These are phyloP conservation scores for Stachybotrys elegans DNA, from an alignment of 2,329 filamentous ascomycete species.

Conservation along the genomic window DNA sequence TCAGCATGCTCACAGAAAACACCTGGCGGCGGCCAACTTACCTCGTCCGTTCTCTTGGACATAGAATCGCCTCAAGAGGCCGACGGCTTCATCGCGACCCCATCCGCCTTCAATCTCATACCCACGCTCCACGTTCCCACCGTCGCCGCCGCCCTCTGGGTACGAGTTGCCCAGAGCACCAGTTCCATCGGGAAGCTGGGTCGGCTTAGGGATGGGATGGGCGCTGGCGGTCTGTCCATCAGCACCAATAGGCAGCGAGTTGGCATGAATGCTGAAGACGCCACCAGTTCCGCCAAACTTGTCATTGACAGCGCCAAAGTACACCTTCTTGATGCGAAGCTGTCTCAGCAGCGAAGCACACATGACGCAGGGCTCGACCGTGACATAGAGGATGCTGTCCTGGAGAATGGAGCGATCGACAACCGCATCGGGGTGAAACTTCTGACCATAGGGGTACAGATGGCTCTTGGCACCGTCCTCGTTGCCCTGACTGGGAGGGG, in stretches of 20 bases:
- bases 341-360: conserved; percentile 90
- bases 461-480: conserved; percentile 51
- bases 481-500: conserved; percentile 37
- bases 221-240: conserved; percentile 35
- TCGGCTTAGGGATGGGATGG: conserved; percentile 29
- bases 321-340: conserved; percentile 81
- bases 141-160: conserved; percentile 41
- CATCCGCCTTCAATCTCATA: conserved; percentile 84
- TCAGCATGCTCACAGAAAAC: conserved; percentile 12
- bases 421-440: conserved; percentile 46
- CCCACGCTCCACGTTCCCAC: conserved; percentile 68
- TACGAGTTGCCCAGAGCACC: conserved; percentile 31
- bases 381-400: conserved; percentile 82
- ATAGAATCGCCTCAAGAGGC: conserved; percentile 88
- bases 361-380: conserved; percentile 98
- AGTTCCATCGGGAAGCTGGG: conserved; percentile 30
- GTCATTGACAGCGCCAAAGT: conserved; percentile 93
- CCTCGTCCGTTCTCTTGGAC: conserved; percentile 96
- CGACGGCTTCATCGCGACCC: conserved; percentile 88
- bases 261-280: conserved; percentile 78
- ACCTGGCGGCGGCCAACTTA: conserved; percentile 29
- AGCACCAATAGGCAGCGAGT: conserved; percentile 38
- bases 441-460: conserved; percentile 58
- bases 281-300: conserved; percentile 95
- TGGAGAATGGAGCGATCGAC: conserved; percentile 65